These are phyloP conservation scores for Termitomyces sp. DNA, from an alignment of 768 basidiomycete genomes.

Conservation along the genomic window DNA sequence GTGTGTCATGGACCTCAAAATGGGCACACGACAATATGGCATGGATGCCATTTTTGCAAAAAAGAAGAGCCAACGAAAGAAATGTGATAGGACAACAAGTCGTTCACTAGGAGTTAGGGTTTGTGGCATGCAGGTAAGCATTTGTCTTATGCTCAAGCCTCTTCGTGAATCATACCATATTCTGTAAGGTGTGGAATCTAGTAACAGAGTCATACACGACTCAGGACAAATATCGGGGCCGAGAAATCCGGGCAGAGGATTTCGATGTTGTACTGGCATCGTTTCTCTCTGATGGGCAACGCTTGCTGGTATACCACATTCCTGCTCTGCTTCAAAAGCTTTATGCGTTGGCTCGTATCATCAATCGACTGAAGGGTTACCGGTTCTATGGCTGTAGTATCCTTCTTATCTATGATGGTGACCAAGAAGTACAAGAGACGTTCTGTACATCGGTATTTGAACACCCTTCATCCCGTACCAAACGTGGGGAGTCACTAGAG, in stretches of 20 bases:
- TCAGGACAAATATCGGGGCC: slow-evolving; percentile 96
- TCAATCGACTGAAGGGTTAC: slow-evolving; percentile 88
- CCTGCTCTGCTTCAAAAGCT: slow-evolving; percentile 88
- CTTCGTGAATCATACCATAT: slow-evolving; percentile 3
- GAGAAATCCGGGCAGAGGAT: slow-evolving; percentile 82
- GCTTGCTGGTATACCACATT: slow-evolving; percentile 86
- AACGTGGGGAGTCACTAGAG: slow-evolving; percentile 77
- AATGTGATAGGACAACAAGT: slow-evolving; percentile 96
- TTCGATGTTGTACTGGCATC: slow-evolving; percentile 80
- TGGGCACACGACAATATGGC: slow-evolving; percentile 99
- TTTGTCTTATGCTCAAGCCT: background rate
- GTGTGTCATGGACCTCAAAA: slow-evolving; percentile 97
- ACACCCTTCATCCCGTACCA: slow-evolving; percentile 63
- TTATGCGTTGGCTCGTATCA: slow-evolving; percentile 89
- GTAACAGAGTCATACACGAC: slow-evolving; percentile 79
- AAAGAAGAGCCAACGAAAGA: slow-evolving; percentile 98
- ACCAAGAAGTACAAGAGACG: slow-evolving; percentile 79
- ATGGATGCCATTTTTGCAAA: slow-evolving; percentile 90
- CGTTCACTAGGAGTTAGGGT: slow-evolving; percentile 86
- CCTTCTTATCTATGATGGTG: slow-evolving; percentile 96
- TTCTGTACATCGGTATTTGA: slow-evolving; percentile 62
- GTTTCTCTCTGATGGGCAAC: slow-evolving; percentile 84
- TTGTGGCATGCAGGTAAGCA: slow-evolving; percentile 96
- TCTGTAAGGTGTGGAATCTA: slow-evolving; percentile 85
- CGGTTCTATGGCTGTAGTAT: slow-evolving; percentile 98